Evolutionary conservation across 352 stramenopile species (phyloP), one percentile per base, ranked within the genome.

Genomic region (Phytophthora aleatoria): DNA sequence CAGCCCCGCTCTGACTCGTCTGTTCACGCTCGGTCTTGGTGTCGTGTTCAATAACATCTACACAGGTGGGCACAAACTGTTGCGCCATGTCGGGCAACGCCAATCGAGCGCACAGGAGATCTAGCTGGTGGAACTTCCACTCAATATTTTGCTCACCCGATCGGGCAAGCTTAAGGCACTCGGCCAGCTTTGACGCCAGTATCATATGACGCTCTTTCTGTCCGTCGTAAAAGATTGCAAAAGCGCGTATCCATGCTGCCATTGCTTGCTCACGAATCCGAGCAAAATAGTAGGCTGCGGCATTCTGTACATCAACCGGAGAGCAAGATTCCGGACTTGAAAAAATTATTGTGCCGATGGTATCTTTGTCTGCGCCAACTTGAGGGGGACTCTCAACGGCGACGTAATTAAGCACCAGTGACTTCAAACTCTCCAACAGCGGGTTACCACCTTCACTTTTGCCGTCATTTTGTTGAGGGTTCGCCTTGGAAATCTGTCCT

Each of bases 101-200:
- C 6, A 96, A 63, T 35, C 88, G 76, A 61, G 85, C 83, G 57
- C 88, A 96, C 26, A 96, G 72, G 24, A 96, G 52, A 43, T 96
- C 88, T 24, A 96, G 67, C 57, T 94, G 83, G 27, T 81, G 65
- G 68, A 88, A 92, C 39, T 81, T 81, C 77, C 78, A 92, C 28
- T 67, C 33, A 26, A 64, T 50, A 11, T 75, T 76, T 50, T 71
- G 49, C 27, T 83, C 68, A n/a, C 33, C 67, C 44, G 36, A 64
- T 20, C 61, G 54, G 0, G 58, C 30, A 10, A 86, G 54, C 30
- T 75, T 77, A 36, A 88, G 43, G 24, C 84, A 93, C n/a, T 89
- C 76, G 26, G 68, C 50, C 7, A 96, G 50, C 42, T 83, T 85
- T 15, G 73, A 62, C 31, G 73, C 45, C 44, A 96, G 48, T 43